Evolutionary conservation across 495 filamentous ascomycete genomes (phyloP).

Genomic region (Neurospora sp.): DNA sequence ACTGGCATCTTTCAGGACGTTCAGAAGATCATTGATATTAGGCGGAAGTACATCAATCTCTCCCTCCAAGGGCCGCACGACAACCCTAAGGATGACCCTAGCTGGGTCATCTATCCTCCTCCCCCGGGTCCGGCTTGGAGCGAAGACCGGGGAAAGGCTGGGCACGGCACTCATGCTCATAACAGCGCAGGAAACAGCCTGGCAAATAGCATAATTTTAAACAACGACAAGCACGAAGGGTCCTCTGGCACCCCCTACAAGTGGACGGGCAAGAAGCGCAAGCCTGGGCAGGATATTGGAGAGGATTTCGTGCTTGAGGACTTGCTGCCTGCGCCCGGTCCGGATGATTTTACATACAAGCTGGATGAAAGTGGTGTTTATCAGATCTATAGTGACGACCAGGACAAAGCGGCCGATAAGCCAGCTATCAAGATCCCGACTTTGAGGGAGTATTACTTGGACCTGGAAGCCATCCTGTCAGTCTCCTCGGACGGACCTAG

Average conservation of each 20-base stretch:
- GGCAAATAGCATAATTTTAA: constrained; percentile 45
- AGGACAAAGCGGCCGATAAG: constrained; percentile 46
- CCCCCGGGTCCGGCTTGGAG: constrained; percentile 88
- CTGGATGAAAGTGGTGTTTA: constrained; percentile 81
- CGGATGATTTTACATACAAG: constrained; percentile 60
- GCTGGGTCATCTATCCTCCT: constrained; percentile 83
- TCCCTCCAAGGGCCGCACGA: constrained; percentile 71
- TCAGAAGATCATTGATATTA: constrained; percentile 69
- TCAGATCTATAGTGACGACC: constrained; percentile 70
- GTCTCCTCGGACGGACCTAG: constrained; percentile 89
- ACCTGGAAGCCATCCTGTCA: constrained; percentile 75
- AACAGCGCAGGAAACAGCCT: constrained; percentile 40
- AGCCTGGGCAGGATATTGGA: constrained; percentile 84
- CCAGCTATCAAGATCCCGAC: constrained; percentile 78
- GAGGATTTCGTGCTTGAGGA: constrained; percentile 67
- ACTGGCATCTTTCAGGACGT: constrained; percentile 79
- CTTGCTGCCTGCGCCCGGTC: constrained; percentile 56
- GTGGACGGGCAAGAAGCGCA: constrained; percentile 48
- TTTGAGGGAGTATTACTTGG: constrained; percentile 87
- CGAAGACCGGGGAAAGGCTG: constrained; percentile 47
- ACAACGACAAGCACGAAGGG: constrained; percentile 27
- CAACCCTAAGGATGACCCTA: constrained; percentile 76
- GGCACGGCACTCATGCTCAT: constrained; percentile 22
- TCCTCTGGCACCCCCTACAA: constrained; percentile 14
- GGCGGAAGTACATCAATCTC: constrained; percentile 80